These are phyloP conservation scores for Chlorella sp. DNA, from an alignment of 139 green algal genomes.

Conservation along the genomic window DNA sequence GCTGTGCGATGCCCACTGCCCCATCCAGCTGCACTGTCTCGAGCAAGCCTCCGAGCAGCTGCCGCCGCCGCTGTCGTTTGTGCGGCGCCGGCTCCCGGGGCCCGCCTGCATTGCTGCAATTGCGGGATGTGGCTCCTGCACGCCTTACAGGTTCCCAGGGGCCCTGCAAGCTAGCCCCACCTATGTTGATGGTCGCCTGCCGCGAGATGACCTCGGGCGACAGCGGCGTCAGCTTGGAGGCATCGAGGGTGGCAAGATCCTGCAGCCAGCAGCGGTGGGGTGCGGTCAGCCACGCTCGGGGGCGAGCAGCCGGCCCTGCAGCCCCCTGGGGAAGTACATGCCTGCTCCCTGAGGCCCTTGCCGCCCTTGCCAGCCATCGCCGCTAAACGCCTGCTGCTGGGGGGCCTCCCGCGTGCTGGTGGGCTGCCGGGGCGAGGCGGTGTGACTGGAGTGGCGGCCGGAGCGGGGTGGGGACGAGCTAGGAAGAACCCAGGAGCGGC, in stretches of 20 bases:
- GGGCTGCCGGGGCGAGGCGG: neutral
- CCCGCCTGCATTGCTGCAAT: too few species aligned
- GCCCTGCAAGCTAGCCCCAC: slow-evolving; percentile 56
- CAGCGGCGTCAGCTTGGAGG: slow-evolving; percentile 89
- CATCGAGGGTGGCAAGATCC: slow-evolving; percentile 90
- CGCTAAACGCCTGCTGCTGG: neutral
- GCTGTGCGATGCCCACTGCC: too few species aligned
- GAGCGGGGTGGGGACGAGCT: too few species aligned
- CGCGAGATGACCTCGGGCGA: slow-evolving; percentile 97
- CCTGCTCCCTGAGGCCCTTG: slow-evolving; percentile 55
- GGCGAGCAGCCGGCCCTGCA: neutral
- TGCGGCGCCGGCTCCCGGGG: too few species aligned
- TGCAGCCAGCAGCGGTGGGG: slow-evolving; percentile 50
- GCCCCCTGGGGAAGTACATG: neutral
- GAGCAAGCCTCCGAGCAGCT: neutral
- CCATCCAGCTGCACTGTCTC: neutral
- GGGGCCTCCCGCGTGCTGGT: neutral
- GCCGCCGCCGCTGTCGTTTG: too few species aligned
- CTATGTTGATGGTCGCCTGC: slow-evolving; percentile 99
- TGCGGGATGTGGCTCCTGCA: neutral
- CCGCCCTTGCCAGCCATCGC: slow-evolving; percentile 28
- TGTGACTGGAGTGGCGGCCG: neutral
- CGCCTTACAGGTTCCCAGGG: neutral
- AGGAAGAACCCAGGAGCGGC: too few species aligned
- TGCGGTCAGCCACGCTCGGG: neutral